A percentile compares a stretch with the other conserved stretches of the same genome.
Evolutionary conservation across 495 filamentous ascomycete genomes (phyloP).

Genomic region (Penicillium silybi): DNA sequence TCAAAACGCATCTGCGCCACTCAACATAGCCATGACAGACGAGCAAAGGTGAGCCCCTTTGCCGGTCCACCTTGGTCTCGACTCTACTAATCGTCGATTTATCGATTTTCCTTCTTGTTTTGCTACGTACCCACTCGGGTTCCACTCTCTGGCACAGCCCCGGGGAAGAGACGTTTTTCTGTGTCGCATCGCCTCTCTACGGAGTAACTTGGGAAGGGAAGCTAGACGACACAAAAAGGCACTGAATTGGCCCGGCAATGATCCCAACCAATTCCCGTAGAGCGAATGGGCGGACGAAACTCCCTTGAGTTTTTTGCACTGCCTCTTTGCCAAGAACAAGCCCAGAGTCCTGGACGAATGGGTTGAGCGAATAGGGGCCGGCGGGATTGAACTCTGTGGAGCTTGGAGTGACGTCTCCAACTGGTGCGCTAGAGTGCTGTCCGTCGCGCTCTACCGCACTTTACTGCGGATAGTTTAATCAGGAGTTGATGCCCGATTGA

Average conservation of each 20-base stretch:
- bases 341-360: background rate
- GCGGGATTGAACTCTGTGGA: background rate
- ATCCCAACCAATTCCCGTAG: too few relatives aligned
- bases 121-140: slow-evolving; percentile 2
- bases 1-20: background rate
- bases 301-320: background rate
- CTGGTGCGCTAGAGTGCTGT: too few relatives aligned
- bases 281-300: too few relatives aligned
- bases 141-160: background rate
- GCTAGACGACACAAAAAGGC: too few relatives aligned
- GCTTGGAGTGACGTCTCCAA: background rate
- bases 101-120: slow-evolving; percentile 2
- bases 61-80: slow-evolving; percentile 14
- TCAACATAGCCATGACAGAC: background rate
- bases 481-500: background rate
- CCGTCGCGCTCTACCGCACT: too few relatives aligned
- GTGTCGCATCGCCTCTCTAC: background rate
- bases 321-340: background rate
- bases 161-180: background rate
- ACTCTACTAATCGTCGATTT: background rate
- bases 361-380: background rate
- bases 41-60: background rate
- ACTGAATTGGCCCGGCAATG: too few relatives aligned
- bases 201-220: too few relatives aligned
- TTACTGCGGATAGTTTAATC: background rate